Evolutionary conservation across 306 rosid genomes (phyloP).

Genomic region (Vigna unguiculata): DNA sequence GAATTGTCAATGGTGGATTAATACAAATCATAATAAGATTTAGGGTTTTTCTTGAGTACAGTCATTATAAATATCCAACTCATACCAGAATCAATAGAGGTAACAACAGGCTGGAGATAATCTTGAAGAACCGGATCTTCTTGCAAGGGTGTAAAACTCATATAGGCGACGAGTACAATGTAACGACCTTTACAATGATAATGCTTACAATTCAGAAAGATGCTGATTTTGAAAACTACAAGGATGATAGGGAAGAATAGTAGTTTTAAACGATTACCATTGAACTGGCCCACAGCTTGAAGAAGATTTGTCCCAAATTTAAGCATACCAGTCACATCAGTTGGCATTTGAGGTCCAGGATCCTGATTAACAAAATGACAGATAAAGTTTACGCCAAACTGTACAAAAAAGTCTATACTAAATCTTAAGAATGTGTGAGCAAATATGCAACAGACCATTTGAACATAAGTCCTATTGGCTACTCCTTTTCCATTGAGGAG

Average conservation of each 20-base stretch:
- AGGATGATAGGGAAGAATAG: constrained; percentile 39
- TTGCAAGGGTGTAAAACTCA: constrained; percentile 56
- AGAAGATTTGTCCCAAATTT: constrained; percentile 89
- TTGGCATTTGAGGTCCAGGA: constrained; percentile 89
- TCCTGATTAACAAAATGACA: constrained; percentile 62
- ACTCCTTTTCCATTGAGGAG: constrained; percentile 89
- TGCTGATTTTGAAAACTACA: constrained; percentile 41
- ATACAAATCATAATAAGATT: constrained; percentile 9
- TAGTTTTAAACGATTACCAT: constrained; percentile 59
- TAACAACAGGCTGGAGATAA: constrained; percentile 64
- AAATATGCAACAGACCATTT: constrained; percentile 64
- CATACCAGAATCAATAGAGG: constrained; percentile 69
- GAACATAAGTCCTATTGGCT: constrained; percentile 57
- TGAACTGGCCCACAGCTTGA: constrained; percentile 90
- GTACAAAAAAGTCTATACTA: constrained; percentile 39
- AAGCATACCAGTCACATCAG: constrained; percentile 68
- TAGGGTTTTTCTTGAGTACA: background rate
- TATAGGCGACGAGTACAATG: constrained; percentile 73
- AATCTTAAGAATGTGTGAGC: constrained; percentile 16
- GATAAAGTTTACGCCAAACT: constrained; percentile 33
- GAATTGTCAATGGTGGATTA: background rate
- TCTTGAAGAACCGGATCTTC: constrained; percentile 65
- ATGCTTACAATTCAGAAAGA: constrained; percentile 45
- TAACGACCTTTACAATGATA: constrained; percentile 71
- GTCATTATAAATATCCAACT: constrained; percentile 21